Percentiles rank a stretch among this genome's conserved stretches.
Evolutionary conservation across 208 protist genomes (phyloP).

Genomic region (Strigomonas culicis): DNA sequence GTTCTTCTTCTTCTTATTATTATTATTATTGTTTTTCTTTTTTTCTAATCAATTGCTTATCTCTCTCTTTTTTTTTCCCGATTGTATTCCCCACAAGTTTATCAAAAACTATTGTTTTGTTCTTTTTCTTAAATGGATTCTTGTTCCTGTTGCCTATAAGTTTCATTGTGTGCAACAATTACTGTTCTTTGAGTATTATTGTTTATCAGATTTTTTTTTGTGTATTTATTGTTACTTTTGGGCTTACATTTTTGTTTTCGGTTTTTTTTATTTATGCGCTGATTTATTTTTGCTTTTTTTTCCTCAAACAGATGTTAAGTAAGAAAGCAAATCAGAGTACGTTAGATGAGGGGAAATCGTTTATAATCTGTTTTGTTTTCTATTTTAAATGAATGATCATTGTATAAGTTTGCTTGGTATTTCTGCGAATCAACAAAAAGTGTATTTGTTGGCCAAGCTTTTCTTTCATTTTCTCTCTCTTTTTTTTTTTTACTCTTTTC

Average conservation of each 20-base stretch:
- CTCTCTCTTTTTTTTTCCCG: constrained; percentile 1
- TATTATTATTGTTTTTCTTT: too few species aligned
- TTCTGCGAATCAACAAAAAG: constrained; percentile 5
- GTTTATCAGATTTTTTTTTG: background rate
- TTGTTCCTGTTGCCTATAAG: background rate
- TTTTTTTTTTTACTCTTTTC: constrained; percentile 1
- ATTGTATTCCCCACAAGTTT: background rate
- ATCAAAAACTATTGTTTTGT: background rate
- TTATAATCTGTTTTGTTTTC: constrained; percentile 10
- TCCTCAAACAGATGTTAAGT: background rate
- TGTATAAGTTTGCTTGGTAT: background rate
- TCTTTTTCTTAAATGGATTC: background rate
- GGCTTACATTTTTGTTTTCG: background rate
- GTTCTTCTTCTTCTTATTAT: too few species aligned
- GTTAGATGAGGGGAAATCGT: background rate
- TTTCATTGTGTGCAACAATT: background rate
- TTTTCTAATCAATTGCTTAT: background rate
- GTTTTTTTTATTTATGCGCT: background rate
- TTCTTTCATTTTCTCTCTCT: constrained; percentile 8
- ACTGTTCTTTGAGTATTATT: background rate
- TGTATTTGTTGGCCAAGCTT: constrained; percentile 5
- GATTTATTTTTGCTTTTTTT: background rate
- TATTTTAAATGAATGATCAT: constrained; percentile 3
- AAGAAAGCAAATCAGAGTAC: background rate
- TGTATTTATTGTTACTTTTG: background rate